Evolutionary conservation across 495 filamentous ascomycete genomes (phyloP).

Genomic region (Penicillium salamii): DNA sequence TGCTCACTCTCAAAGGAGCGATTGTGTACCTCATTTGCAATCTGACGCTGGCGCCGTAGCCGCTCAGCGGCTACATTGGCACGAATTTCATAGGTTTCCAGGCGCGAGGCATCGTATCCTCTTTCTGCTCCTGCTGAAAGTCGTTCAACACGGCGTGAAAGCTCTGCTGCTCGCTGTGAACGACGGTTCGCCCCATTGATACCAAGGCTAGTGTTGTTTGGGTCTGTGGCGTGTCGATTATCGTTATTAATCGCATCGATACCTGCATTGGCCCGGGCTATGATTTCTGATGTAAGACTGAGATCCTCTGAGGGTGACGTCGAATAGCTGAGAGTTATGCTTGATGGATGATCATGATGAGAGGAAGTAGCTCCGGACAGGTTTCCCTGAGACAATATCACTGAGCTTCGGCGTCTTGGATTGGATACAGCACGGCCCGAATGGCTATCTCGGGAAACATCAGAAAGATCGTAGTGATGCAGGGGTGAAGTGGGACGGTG

Average conservation of each 20-base stretch:
- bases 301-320: slow-evolving; percentile 36
- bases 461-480: slow-evolving; percentile 23
- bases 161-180: slow-evolving; percentile 28
- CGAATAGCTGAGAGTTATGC: slow-evolving; percentile 36
- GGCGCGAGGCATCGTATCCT: slow-evolving; percentile 29
- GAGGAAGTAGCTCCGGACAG: slow-evolving; percentile 18
- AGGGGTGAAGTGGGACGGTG: slow-evolving; percentile 37
- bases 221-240: slow-evolving; percentile 1
- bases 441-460: slow-evolving; percentile 30
- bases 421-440: slow-evolving; percentile 25
- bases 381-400: slow-evolving; percentile 41
- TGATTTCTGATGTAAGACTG: slow-evolving; percentile 19
- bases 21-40: slow-evolving; percentile 36
- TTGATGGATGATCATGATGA: slow-evolving; percentile 35
- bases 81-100: slow-evolving; percentile 34
- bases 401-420: slow-evolving; percentile 44
- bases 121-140: slow-evolving; percentile 24
- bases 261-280: slow-evolving; percentile 14
- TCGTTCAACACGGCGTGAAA: slow-evolving; percentile 32
- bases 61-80: slow-evolving; percentile 42
- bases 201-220: slow-evolving; percentile 9
- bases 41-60: slow-evolving; percentile 40
- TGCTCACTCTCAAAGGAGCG: slow-evolving; percentile 32
- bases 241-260: slow-evolving; percentile 20
- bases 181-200: slow-evolving; percentile 19